Evolutionary conservation across 768 basidiomycete genomes (phyloP).

Genomic region (Podaxis rugospora): DNA sequence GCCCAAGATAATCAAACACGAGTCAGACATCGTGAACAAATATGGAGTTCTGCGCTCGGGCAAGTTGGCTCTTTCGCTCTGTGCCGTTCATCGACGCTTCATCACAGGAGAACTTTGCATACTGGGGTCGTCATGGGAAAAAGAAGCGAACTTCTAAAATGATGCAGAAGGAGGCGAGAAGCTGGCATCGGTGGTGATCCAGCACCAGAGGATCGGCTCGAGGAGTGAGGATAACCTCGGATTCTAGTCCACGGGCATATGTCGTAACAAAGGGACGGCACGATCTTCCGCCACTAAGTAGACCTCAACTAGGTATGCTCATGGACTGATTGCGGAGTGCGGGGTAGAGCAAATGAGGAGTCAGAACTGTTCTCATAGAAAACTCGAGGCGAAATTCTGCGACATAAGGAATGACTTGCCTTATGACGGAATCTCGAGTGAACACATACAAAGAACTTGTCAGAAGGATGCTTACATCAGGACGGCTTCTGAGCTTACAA

Average conservation of each 20-base stretch:
- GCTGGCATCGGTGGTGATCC: background rate
- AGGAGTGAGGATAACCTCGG: background rate
- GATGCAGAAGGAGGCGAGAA: background rate
- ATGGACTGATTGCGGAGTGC: background rate
- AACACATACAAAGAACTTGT: constrained; percentile 1
- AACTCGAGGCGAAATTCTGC: constrained; percentile 5
- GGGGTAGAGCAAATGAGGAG: background rate
- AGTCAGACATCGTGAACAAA: background rate
- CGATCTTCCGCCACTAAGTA: background rate
- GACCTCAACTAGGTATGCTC: background rate
- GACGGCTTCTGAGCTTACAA: background rate
- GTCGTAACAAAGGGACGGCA: background rate
- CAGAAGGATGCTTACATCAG: background rate
- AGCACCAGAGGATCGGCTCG: background rate
- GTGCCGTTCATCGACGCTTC: background rate
- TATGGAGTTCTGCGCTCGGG: background rate
- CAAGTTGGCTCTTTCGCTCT: background rate
- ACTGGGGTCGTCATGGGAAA: constrained; percentile 7
- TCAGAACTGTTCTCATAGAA: constrained; percentile 1
- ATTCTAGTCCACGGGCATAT: background rate
- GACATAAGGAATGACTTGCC: background rate
- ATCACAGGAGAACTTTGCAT: background rate
- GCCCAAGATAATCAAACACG: background rate
- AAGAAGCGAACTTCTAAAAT: background rate
- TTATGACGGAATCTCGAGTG: background rate